phyloP scores from a whole-genome alignment of 768 basidiomycete species.

The Suillus bovinus region DNA sequence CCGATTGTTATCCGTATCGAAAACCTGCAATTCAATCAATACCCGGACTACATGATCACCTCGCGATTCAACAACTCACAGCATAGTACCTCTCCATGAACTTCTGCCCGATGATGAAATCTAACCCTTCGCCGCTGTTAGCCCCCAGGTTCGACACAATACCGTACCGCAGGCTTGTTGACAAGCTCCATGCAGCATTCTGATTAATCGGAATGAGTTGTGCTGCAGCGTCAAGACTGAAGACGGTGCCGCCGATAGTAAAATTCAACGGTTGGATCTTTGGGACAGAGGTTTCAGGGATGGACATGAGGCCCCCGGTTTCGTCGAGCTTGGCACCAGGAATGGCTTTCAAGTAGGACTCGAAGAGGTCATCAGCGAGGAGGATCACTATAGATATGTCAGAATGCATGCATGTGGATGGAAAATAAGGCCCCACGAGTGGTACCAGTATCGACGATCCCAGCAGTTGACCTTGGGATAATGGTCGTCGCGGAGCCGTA shows the following conservation, averaged over 20 bases:
- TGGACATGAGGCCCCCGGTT: too few relatives aligned
- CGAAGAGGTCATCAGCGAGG: constrained; percentile 23
- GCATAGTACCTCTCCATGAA: constrained; percentile 22
- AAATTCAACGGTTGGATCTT: constrained; percentile 20
- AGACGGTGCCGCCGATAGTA: constrained; percentile 7
- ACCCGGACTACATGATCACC: too few relatives aligned
- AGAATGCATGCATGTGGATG: constrained; percentile 11
- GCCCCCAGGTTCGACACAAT: constrained; percentile 5
- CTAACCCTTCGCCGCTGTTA: constrained; percentile 12
- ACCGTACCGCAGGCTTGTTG: constrained; percentile 17
- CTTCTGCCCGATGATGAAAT: constrained; percentile 18
- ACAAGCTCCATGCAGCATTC: constrained; percentile 18
- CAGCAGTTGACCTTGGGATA: constrained; percentile 24
- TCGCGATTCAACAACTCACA: too few relatives aligned
- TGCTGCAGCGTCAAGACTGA: constrained; percentile 21
- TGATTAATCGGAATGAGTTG: constrained; percentile 19
- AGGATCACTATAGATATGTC: constrained; percentile 19
- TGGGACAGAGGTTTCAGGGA: too few relatives aligned
- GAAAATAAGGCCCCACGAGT: too few relatives aligned
- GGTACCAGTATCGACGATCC: constrained; percentile 31
- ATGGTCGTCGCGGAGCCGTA: constrained; percentile 19
- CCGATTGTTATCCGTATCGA: background rate
- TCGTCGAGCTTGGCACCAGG: too few relatives aligned
- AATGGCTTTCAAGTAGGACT: too few relatives aligned
- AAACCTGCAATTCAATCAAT: too few relatives aligned